A percentile compares a stretch with the other conserved stretches of the same genome.
Conservation (phyloP, 495 filamentous ascomycete species). For the Extremus antarcticus region DNA sequence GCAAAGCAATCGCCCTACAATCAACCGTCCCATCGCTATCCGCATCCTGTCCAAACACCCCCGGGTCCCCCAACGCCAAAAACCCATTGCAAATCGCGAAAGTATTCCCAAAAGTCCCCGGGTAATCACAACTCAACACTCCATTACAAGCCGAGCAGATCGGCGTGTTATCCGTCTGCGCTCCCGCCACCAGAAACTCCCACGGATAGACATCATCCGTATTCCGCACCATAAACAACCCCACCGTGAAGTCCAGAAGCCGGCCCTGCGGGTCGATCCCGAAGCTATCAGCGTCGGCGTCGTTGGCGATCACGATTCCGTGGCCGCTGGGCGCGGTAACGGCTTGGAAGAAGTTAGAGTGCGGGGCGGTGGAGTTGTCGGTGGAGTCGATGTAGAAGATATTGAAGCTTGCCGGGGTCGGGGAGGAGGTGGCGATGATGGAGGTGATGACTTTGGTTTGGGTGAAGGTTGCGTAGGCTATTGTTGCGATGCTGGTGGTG, state of each 20-base stretch:
- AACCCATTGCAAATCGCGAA: neutral
- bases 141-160: neutral
- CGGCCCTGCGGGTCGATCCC: neutral
- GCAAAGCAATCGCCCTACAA: neutral
- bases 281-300: neutral
- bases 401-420: neutral
- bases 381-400: neutral
- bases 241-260: neutral
- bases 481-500: neutral
- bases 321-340: neutral
- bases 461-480: neutral
- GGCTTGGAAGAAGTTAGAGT: neutral
- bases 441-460: neutral
- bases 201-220: neutral
- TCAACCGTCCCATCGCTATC: neutral
- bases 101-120: neutral
- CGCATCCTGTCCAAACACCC: neutral
- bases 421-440: neutral
- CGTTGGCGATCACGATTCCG: neutral
- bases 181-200: neutral
- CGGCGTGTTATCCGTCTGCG: neutral
- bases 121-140: neutral
- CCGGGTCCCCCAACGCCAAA: neutral
- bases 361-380: neutral
- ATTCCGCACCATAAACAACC: neutral